A percentile compares a stretch with the other conserved stretches of the same genome.
phyloP scores from a whole-genome alignment of 306 rosid genomes.

The Crotalaria pallida region DNA sequence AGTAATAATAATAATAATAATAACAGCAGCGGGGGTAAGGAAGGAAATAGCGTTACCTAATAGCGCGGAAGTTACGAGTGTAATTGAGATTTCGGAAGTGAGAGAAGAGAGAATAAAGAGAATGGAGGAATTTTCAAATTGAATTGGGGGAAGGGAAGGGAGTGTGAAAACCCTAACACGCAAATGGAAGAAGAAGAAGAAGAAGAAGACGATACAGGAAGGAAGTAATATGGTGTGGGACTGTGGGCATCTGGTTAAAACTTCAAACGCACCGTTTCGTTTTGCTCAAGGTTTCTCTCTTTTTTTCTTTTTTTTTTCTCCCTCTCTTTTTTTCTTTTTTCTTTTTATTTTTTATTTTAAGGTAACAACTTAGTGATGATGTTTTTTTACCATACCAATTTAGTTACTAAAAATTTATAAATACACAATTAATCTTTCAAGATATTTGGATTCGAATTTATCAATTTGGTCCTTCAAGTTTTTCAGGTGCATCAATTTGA shows the following conservation, averaged over 20 bases:
- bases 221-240: not conserved
- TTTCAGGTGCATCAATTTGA: too few species aligned
- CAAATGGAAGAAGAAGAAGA: not conserved
- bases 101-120: not conserved
- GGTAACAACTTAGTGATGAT: too few species aligned
- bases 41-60: not conserved
- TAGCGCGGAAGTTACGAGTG: not conserved
- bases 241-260: not conserved
- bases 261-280: not conserved
- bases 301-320: too few species aligned
- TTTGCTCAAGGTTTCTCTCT: too few species aligned
- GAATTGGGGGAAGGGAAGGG: not conserved
- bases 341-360: too few species aligned
- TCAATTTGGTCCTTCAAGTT: too few species aligned
- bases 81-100: not conserved
- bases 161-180: slow-evolving; percentile 9
- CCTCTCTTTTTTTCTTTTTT: too few species aligned
- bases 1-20: too few species aligned
- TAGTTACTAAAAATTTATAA: too few species aligned
- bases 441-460: too few species aligned
- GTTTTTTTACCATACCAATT: too few species aligned
- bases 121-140: not conserved
- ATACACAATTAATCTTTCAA: too few species aligned
- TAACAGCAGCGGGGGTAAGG: not conserved
- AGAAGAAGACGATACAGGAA: not conserved